Evolutionary conservation across 345 rosid genomes (phyloP).

Genomic region (Syzygium aqueum): DNA sequence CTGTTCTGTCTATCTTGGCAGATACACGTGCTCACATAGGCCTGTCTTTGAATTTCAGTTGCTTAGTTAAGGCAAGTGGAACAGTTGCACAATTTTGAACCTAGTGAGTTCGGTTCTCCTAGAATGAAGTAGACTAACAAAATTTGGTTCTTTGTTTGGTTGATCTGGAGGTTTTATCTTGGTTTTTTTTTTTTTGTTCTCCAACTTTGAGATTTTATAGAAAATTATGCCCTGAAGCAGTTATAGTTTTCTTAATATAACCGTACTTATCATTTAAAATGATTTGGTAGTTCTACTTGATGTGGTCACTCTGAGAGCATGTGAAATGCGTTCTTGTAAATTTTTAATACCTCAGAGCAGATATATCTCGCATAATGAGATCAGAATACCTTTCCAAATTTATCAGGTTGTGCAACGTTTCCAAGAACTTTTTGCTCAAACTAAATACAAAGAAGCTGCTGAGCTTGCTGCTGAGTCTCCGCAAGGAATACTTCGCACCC

Average conservation of each 20-base stretch:
- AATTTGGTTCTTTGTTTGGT: not conserved
- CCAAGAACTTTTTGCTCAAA: constrained; percentile 95
- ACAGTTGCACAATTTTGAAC: not conserved
- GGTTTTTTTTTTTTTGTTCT: not conserved
- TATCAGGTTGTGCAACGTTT: constrained; percentile 95
- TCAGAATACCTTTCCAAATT: not conserved
- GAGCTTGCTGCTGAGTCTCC: constrained; percentile 99
- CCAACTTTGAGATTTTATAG: not conserved
- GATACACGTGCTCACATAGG: not conserved
- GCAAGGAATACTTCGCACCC: constrained; percentile 92
- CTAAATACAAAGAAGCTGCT: constrained; percentile 98
- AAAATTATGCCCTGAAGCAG: not conserved
- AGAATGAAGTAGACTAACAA: not conserved
- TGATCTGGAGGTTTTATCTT: not conserved
- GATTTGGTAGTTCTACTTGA: not conserved
- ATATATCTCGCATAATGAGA: not conserved
- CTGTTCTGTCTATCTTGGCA: not conserved
- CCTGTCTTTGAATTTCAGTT: not conserved
- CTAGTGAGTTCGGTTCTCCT: not conserved
- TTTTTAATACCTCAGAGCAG: not conserved
- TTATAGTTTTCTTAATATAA: not conserved
- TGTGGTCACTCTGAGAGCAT: not conserved
- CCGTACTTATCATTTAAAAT: not conserved
- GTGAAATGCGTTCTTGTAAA: not conserved
- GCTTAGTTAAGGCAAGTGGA: not conserved